Conservation (phyloP, 2,329 filamentous ascomycete species). For the Fonsecaea multimorphosa region DNA sequence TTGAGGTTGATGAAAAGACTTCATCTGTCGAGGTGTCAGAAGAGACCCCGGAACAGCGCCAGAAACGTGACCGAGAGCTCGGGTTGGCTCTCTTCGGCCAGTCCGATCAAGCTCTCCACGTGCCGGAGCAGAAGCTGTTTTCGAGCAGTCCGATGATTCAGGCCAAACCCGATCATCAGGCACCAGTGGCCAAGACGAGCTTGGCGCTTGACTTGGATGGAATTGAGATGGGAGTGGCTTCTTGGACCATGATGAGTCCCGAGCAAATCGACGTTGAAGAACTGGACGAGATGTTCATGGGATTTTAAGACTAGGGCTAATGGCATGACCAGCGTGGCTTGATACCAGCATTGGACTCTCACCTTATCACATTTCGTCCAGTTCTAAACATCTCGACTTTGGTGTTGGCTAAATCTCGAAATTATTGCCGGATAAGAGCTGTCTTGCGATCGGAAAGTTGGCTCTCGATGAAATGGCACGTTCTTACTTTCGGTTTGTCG, state of each 20-base stretch:
- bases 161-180: conserved; percentile 30
- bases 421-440: conserved; percentile 1
- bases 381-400: background rate
- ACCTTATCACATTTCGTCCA: background rate
- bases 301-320: conserved; percentile 41
- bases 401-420: background rate
- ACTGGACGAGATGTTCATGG: conserved; percentile 83
- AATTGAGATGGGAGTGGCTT: conserved; percentile 54
- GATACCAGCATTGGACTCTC: background rate
- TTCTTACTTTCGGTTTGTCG: conserved; percentile 8
- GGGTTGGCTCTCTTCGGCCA: conserved; percentile 53
- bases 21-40: conserved; percentile 40
- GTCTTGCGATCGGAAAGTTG: background rate
- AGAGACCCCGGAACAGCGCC: conserved; percentile 50
- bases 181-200: conserved; percentile 45
- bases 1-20: conserved; percentile 46
- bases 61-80: conserved; percentile 48
- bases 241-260: conserved; percentile 71
- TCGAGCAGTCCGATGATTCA: conserved; percentile 48
- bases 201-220: conserved; percentile 54
- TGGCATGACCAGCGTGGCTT: background rate
- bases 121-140: conserved; percentile 47
- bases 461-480: background rate
- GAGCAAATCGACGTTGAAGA: conserved; percentile 93
- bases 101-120: conserved; percentile 54